A percentile compares a stretch with the other conserved stretches of the same genome.
These are phyloP conservation scores for Aspergillus sp. DNA, from an alignment of 2,329 filamentous ascomycete species.

Conservation along the genomic window DNA sequence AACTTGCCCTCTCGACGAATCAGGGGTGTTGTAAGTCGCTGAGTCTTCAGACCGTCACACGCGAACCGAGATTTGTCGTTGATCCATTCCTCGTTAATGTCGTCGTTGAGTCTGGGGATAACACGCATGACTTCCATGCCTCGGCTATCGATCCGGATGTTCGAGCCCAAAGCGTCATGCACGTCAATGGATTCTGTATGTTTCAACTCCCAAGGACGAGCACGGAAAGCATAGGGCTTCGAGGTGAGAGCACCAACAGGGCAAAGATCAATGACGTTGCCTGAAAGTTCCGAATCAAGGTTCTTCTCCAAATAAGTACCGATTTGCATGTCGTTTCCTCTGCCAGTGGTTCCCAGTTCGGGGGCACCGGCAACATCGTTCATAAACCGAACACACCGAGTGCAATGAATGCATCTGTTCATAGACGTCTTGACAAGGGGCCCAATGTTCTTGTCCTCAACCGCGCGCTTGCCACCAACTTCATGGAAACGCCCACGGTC, in stretches of 20 bases:
- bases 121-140: slow-evolving; percentile 96
- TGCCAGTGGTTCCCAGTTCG: slow-evolving; percentile 89
- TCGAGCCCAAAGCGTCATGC: slow-evolving; percentile 86
- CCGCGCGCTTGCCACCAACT: slow-evolving; percentile 89
- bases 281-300: slow-evolving; percentile 91
- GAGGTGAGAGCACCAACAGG: slow-evolving; percentile 95
- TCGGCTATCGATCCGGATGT: slow-evolving; percentile 89
- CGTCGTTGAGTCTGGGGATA: slow-evolving; percentile 89
- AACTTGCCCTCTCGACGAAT: slow-evolving; percentile 89
- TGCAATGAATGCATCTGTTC: slow-evolving; percentile 99
- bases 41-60: slow-evolving; percentile 93
- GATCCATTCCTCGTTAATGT: slow-evolving; percentile 99
- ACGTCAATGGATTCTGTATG: slow-evolving; percentile 96
- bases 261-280: slow-evolving; percentile 97
- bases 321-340: slow-evolving; percentile 97
- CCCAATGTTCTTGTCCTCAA: slow-evolving; percentile 99
- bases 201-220: slow-evolving; percentile 94
- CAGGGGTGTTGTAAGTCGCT: slow-evolving; percentile 88
- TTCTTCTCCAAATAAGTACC: slow-evolving; percentile 96
- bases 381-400: slow-evolving; percentile 93
- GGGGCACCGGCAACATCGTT: slow-evolving; percentile 96
- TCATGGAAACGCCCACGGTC: slow-evolving; percentile 98
- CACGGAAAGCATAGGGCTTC: slow-evolving; percentile 96
- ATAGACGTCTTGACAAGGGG: slow-evolving; percentile 98
- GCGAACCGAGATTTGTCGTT: slow-evolving; percentile 98